These are phyloP conservation scores for Puccinellia tenuiflora DNA, from an alignment of 176 grass and related monocot genomes.

Conservation along the genomic window DNA sequence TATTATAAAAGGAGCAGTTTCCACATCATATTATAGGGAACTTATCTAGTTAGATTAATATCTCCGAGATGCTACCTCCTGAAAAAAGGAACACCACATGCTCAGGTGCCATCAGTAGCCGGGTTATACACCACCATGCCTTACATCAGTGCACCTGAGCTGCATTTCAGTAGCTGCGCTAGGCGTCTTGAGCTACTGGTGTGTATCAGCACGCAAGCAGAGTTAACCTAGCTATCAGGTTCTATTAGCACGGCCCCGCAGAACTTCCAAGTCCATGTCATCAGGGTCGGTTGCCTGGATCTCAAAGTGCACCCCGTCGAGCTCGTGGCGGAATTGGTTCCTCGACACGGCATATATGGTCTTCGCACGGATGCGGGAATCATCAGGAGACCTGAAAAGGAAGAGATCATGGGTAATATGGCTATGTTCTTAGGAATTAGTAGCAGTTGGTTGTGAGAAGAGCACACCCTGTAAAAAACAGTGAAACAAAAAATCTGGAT, in stretches of 20 bases:
- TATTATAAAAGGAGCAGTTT: neutral
- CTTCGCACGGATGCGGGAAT: conserved; percentile 61
- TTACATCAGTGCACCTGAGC: conserved; percentile 18
- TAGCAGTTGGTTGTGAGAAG: neutral
- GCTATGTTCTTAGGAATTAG: neutral
- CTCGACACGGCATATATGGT: conserved; percentile 59
- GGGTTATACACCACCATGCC: conserved; percentile 27
- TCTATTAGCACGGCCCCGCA: conserved; percentile 45
- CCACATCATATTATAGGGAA: conserved; percentile 28
- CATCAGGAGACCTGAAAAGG: conserved; percentile 52
- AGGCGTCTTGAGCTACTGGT: neutral
- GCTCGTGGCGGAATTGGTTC: conserved; percentile 54
- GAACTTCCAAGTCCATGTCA: conserved; percentile 60
- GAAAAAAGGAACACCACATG: neutral
- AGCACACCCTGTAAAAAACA: neutral
- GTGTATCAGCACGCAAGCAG: neutral
- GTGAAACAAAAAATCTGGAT: neutral
- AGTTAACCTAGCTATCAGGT: conserved; percentile 29
- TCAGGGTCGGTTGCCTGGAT: conserved; percentile 68
- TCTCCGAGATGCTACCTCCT: neutral
- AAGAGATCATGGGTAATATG: neutral
- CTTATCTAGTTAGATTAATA: conserved; percentile 18
- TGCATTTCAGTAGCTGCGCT: conserved; percentile 6
- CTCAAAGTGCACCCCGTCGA: conserved; percentile 78
- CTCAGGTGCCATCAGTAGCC: conserved; percentile 18